Evolutionary conservation across 2,329 filamentous ascomycete genomes (phyloP), one percentile per base, ranked within the genome.

Genomic region (Calonectria naviculata): DNA sequence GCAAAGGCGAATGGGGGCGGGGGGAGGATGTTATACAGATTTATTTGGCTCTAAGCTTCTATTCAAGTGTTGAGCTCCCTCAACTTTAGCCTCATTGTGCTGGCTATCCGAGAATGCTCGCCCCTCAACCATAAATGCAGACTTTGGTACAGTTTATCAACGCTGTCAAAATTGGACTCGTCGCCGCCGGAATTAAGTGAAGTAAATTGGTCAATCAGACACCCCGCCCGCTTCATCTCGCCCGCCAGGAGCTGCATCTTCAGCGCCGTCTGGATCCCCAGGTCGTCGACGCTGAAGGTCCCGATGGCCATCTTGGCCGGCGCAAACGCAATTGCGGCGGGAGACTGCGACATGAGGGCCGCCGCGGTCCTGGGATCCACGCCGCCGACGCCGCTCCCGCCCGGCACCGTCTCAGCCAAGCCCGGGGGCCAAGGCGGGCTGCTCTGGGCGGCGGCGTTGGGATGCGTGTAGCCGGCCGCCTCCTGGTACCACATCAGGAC

Each of bases 71-170:
- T 65, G 26, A 65, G 63, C 28, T 65, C 36, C 19, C 63, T 56
- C 38, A 65, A 26, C 34, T 56, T 65, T 36, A 26, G 41, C 49
- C 36, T 46, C 63, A 65, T 56, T 28, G 26, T 65, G 26, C 49
- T 58, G 8, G 49, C 36, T 65, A 65, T 65, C 36, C 49, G 26
- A 4, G 26, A 46, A 28, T 65, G 63, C 26, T 65, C 63, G 15
- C 63, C 26, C 49, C 49, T 44, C 13, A 65, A 36, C 49, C 49
- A 65, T 17, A 41, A 34, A 28, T 65, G 63, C n/a, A 65, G 29
- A 28, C 63, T 65, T n/a, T 65, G 63, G 38, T 65, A 56, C 47
- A 65, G 38, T 56, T 52, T 65, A 46, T 65, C 49, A 36, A 58
- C 26, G 63, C 63, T 41, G 28, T 31, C 63, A n/a, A 46, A 65